Evolutionary conservation across 148 eudicot species (phyloP).

Genomic region (Spergularia marina): DNA sequence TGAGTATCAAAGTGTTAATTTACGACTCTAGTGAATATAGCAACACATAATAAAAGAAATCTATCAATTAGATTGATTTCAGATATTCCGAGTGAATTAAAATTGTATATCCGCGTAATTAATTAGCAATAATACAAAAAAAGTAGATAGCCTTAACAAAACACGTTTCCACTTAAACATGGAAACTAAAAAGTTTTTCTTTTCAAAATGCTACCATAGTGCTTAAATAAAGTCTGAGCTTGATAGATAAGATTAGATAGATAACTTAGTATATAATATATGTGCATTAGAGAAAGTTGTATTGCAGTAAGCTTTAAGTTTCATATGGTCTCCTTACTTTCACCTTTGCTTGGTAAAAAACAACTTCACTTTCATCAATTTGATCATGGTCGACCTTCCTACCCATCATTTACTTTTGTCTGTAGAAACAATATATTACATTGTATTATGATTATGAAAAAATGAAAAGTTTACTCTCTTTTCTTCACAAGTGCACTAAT

Average conservation of each 20-base stretch:
- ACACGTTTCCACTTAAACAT: conserved; percentile 17
- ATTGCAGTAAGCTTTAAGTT: conserved; percentile 28
- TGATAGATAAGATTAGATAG: conserved; percentile 21
- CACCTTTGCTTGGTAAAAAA: conserved; percentile 18
- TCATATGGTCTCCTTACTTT: conserved; percentile 22
- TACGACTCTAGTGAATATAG: too few relatives aligned
- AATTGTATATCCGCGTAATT: too few relatives aligned
- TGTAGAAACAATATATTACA: neutral
- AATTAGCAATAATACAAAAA: too few relatives aligned
- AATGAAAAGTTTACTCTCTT: conserved; percentile 8
- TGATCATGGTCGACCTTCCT: conserved; percentile 15
- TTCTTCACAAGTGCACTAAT: neutral
- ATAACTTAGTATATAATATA: conserved; percentile 9
- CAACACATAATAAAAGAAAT: too few relatives aligned
- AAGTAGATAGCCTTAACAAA: neutral
- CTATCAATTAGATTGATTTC: too few relatives aligned
- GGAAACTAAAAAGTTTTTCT: neutral
- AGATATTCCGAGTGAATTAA: too few relatives aligned
- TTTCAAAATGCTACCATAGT: neutral
- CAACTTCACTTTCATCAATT: conserved; percentile 20
- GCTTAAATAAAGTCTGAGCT: conserved; percentile 12
- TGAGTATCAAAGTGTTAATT: too few relatives aligned
- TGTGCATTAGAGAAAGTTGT: neutral
- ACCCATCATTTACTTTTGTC: neutral
- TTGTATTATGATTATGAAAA: neutral